A percentile compares a stretch with the other conserved stretches of the same genome.
phyloP scores from a whole-genome alignment of 2,329 filamentous ascomycete species.

The Claviceps lovelessii region DNA sequence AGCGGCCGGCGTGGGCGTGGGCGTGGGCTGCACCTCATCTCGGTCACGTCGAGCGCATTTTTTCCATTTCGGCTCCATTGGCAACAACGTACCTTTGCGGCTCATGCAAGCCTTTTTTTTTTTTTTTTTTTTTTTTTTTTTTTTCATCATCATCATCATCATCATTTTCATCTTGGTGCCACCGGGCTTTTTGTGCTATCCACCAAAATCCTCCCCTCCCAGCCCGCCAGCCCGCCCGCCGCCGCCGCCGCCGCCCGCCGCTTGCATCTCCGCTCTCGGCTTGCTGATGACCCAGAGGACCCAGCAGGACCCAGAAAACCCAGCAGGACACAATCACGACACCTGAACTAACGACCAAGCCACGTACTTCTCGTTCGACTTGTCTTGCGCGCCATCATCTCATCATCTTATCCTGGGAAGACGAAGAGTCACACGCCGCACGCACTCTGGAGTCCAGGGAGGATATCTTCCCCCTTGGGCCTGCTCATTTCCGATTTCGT shows the following conservation, averaged over 20 bases:
- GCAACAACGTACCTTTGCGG: no score
- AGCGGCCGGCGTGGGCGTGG: not conserved
- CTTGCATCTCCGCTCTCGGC: conserved; percentile 9
- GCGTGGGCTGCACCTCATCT: no score
- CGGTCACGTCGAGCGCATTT: no score
- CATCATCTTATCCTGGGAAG: not conserved
- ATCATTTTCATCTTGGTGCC: not conserved
- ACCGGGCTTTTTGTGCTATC: no score
- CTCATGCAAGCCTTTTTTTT: no score
- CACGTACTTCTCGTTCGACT: not conserved
- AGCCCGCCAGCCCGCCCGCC: not conserved
- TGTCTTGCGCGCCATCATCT: not conserved
- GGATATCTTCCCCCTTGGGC: not conserved
- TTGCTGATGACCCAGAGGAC: conserved; percentile 3
- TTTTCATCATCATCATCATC: no score
- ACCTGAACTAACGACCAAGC: conserved; percentile 1
- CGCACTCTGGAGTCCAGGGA: not conserved
- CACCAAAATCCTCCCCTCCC: not conserved
- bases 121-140: not conserved
- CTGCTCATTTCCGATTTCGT: not conserved
- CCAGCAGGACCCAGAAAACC: not conserved
- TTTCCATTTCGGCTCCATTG: no score
- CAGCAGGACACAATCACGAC: conserved; percentile 4
- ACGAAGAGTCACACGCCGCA: conserved; percentile 3
- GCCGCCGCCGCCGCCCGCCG: conserved; percentile 4